Percentiles rank a stretch among this genome's conserved stretches.
Conservation (phyloP, 768 basidiomycete species). For the Tylopilus sp. region DNA sequence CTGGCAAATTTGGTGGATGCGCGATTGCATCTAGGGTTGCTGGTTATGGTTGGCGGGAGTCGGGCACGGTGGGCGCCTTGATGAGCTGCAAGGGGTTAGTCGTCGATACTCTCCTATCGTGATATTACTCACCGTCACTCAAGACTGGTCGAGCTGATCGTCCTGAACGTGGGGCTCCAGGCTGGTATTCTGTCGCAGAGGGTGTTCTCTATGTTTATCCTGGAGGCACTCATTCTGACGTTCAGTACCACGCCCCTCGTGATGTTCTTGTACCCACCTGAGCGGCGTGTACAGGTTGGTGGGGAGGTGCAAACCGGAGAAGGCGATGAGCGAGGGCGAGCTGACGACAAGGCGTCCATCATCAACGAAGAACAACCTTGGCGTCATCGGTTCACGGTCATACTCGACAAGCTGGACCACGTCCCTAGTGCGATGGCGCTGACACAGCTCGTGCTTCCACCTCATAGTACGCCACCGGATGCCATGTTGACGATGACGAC, state of each 20-base stretch:
- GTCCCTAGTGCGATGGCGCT: slow-evolving; percentile 88
- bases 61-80: slow-evolving; percentile 79
- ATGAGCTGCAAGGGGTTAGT: slow-evolving; percentile 94
- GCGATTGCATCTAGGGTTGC: slow-evolving; percentile 59
- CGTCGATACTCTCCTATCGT: neutral
- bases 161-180: slow-evolving; percentile 87
- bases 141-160: slow-evolving; percentile 89
- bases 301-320: slow-evolving; percentile 1
- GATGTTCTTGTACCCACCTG: slow-evolving; percentile 61
- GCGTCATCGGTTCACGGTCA: slow-evolving; percentile 72
- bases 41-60: slow-evolving; percentile 79
- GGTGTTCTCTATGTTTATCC: slow-evolving; percentile 94
- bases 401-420: slow-evolving; percentile 89
- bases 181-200: slow-evolving; percentile 72
- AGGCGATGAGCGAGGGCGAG: slow-evolving; percentile 34
- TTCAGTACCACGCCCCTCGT: slow-evolving; percentile 85
- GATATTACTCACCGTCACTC: slow-evolving; percentile 1
- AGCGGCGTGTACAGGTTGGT: slow-evolving; percentile 48
- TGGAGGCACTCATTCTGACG: slow-evolving; percentile 78
- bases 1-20: slow-evolving; percentile 89
- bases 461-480: slow-evolving; percentile 9
- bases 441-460: slow-evolving; percentile 70
- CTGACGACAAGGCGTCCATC: slow-evolving; percentile 4
- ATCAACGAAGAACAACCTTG: slow-evolving; percentile 24
- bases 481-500: slow-evolving; percentile 13